A percentile compares a stretch with the other conserved stretches of the same genome.
Evolutionary conservation across 192 early-diverging fungal genomes (phyloP).

Genomic region (Coemansia umbellata): DNA sequence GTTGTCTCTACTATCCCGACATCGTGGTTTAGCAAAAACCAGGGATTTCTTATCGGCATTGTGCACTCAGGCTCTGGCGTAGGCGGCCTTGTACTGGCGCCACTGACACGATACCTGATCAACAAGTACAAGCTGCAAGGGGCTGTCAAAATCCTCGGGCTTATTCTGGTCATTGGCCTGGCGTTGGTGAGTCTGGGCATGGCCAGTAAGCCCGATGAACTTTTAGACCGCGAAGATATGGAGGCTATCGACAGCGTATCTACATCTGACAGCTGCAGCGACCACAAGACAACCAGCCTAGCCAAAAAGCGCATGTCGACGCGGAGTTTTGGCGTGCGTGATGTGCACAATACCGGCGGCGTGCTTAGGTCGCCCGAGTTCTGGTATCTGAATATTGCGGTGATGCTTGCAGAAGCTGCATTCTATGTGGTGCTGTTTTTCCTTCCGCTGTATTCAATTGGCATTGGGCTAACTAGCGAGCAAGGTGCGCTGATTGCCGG

Average conservation of each 20-base stretch:
- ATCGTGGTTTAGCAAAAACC: slow-evolving; percentile 52
- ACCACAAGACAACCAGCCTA: slow-evolving; percentile 28
- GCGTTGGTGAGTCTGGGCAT: slow-evolving; percentile 44
- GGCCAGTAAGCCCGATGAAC: slow-evolving; percentile 50
- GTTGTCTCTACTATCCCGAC: slow-evolving; percentile 50
- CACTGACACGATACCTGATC: slow-evolving; percentile 43
- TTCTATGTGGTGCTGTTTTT: slow-evolving; percentile 49
- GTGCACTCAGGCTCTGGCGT: slow-evolving; percentile 51
- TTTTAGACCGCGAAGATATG: slow-evolving; percentile 43
- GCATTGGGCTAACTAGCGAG: slow-evolving; percentile 56
- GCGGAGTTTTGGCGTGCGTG: slow-evolving; percentile 52
- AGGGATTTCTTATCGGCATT: slow-evolving; percentile 47
- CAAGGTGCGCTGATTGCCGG: slow-evolving; percentile 61
- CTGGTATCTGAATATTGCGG: slow-evolving; percentile 50
- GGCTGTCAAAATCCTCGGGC: slow-evolving; percentile 42
- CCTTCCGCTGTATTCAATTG: slow-evolving; percentile 53
- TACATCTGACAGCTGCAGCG: slow-evolving; percentile 22
- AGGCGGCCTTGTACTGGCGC: slow-evolving; percentile 44
- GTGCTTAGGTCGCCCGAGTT: slow-evolving; percentile 50
- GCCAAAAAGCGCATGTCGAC: slow-evolving; percentile 53
- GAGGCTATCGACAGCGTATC: slow-evolving; percentile 37
- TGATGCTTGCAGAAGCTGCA: slow-evolving; percentile 50
- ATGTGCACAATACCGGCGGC: slow-evolving; percentile 42
- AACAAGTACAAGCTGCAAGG: slow-evolving; percentile 35
- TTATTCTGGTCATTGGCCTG: slow-evolving; percentile 27